Evolutionary conservation across 2,329 filamentous ascomycete genomes (phyloP).

Genomic region (Lizonia empirigonia): DNA sequence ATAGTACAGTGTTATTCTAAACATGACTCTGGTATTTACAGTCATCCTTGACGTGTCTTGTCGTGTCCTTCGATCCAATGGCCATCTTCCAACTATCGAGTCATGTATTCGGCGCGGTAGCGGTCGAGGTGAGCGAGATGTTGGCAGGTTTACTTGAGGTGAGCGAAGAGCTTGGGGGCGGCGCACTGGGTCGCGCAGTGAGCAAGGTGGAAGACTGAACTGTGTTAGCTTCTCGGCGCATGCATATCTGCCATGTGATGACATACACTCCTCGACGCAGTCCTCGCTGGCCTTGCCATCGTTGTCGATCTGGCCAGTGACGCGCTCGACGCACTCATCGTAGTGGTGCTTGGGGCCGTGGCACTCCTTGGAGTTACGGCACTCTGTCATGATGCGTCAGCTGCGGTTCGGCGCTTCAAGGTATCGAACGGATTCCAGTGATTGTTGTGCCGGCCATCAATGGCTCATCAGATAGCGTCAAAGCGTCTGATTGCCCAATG

Average conservation of each 20-base stretch:
- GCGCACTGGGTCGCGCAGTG: slow-evolving; percentile 94
- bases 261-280: slow-evolving; percentile 99
- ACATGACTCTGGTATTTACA: slow-evolving; percentile 47
- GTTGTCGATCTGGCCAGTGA: slow-evolving; percentile 72
- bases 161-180: slow-evolving; percentile 91
- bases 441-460: slow-evolving; percentile 4
- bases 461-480: slow-evolving; percentile 11
- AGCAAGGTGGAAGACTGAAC: slow-evolving; percentile 92
- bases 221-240: slow-evolving; percentile 14
- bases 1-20: slow-evolving; percentile 48
- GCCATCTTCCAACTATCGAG: slow-evolving; percentile 24
- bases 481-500: background rate
- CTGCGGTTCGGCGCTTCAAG: slow-evolving; percentile 13
- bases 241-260: background rate
- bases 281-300: slow-evolving; percentile 84
- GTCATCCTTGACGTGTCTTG: slow-evolving; percentile 37
- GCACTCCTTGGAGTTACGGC: slow-evolving; percentile 84
- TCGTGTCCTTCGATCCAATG: slow-evolving; percentile 30
- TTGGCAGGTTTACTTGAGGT: slow-evolving; percentile 74
- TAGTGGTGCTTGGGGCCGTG: slow-evolving; percentile 94
- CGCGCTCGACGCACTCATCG: slow-evolving; percentile 96
- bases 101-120: slow-evolving; percentile 21
- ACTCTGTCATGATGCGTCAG: slow-evolving; percentile 66
- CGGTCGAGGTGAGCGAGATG: slow-evolving; percentile 17
- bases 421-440: background rate